Conservation (phyloP, 1,139 yeast genomes). For the Meyerozyma carpophila region DNA sequence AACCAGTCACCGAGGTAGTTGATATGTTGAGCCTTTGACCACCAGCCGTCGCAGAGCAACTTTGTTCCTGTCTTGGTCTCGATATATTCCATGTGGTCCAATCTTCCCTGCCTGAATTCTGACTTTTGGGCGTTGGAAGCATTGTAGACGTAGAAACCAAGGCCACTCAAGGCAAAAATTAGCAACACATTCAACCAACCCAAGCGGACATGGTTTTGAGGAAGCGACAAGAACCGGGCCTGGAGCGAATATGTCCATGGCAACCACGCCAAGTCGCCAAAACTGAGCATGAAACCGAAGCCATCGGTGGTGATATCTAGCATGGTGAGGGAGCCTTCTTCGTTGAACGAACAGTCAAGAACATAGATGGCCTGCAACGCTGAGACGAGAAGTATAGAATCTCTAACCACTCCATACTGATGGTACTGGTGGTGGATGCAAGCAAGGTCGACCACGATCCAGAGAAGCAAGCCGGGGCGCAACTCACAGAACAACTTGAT, state of each 20-base stretch:
- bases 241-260: constrained; percentile 91
- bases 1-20: constrained; percentile 96
- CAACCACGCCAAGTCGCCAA: constrained; percentile 92
- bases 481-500: constrained; percentile 88
- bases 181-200: constrained; percentile 37
- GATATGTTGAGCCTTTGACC: constrained; percentile 89
- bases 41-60: constrained; percentile 88
- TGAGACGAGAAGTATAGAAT: constrained; percentile 68
- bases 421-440: constrained; percentile 79
- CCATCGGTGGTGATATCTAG: constrained; percentile 96
- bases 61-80: constrained; percentile 74
- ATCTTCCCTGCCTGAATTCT: constrained; percentile 72
- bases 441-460: constrained; percentile 76
- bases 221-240: constrained; percentile 67
- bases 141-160: constrained; percentile 81
- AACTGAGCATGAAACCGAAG: constrained; percentile 90
- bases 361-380: constrained; percentile 75
- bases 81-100: constrained; percentile 56
- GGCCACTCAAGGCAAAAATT: constrained; percentile 35
- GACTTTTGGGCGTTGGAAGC: constrained; percentile 82
- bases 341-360: constrained; percentile 88
- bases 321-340: constrained; percentile 85
- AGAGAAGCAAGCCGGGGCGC: constrained; percentile 87
- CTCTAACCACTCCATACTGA: constrained; percentile 53
- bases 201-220: constrained; percentile 49